Conservation (phyloP, 2,329 filamentous ascomycete genomes). For the Nemania diffusa region DNA sequence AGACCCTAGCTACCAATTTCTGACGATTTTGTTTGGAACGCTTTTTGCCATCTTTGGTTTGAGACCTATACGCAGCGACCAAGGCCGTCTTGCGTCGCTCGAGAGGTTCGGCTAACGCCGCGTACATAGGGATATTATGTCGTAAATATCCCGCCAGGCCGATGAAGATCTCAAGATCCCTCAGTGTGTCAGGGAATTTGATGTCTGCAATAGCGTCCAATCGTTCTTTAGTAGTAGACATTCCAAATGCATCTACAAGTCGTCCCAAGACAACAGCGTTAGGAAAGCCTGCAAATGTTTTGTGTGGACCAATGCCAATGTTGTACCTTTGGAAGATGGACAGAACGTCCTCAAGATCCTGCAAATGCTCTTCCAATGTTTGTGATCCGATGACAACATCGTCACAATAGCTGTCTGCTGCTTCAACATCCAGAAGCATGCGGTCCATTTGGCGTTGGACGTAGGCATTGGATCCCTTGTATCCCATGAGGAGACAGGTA, state of each 20-base stretch:
- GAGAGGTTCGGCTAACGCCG: neutral
- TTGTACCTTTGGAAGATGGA: neutral
- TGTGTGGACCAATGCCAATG: neutral
- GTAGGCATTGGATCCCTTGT: conserved; percentile 4
- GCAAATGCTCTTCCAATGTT: neutral
- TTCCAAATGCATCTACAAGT: neutral
- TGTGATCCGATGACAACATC: neutral
- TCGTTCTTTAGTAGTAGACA: conserved; percentile 1
- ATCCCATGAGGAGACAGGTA: neutral
- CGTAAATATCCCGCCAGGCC: neutral
- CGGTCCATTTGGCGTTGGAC: neutral
- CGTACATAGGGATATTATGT: neutral
- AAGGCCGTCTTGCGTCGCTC: neutral
- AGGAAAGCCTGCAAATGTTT: neutral
- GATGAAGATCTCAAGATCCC: conserved; percentile 2
- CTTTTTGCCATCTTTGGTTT: neutral
- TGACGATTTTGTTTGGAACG: neutral
- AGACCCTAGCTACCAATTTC: neutral
- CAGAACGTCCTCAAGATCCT: neutral
- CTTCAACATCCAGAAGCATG: neutral
- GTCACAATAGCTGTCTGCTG: neutral
- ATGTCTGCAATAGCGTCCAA: neutral
- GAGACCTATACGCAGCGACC: neutral
- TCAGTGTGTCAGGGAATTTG: neutral
- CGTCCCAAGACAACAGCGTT: neutral